Evolutionary conservation across 148 eudicot species (phyloP), one percentile per base, ranked within the genome.

Genomic region (Linanthus parryae): DNA sequence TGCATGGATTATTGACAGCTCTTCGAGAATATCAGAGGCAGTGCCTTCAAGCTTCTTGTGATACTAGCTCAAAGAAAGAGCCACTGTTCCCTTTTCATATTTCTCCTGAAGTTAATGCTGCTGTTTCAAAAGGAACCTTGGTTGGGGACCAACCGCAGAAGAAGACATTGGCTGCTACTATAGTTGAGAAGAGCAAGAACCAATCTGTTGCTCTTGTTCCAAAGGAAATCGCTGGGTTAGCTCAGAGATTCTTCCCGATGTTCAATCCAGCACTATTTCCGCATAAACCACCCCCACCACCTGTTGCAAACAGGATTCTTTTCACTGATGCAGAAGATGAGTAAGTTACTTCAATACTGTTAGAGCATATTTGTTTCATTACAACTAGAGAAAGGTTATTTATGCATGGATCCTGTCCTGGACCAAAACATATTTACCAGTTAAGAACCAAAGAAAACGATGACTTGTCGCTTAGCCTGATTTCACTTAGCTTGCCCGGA

Each of bases 321-420:
- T 92, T 87, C 68, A 92, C 96, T 16, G 96, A 92, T 68, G 59
- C 91, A 30, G 99, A 92, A 78, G 98, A 92, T 54, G 85, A 75
- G 98, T 92, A 61, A 81, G 98, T 77, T 76, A n/a, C n/a, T n/a
- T n/a, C n/a, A n/a, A n/a, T n/a, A n/a, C n/a, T n/a, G n/a, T n/a
- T n/a, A n/a, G n/a, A n/a, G n/a, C n/a, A n/a, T n/a, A n/a, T n/a
- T n/a, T n/a, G n/a, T n/a, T n/a, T n/a, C n/a, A n/a, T n/a, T n/a
- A n/a, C n/a, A n/a, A n/a, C n/a, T n/a, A n/a, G n/a, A n/a, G n/a
- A n/a, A n/a, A n/a, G n/a, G n/a, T n/a, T n/a, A n/a, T n/a, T n/a
- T n/a, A n/a, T n/a, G n/a, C n/a, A n/a, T n/a, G n/a, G n/a, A n/a
- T n/a, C n/a, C n/a, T n/a, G n/a, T n/a, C n/a, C n/a, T n/a, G n/a